phyloP scores from a whole-genome alignment of 768 basidiomycete species.

The Candolleomyces aberdarensis region DNA sequence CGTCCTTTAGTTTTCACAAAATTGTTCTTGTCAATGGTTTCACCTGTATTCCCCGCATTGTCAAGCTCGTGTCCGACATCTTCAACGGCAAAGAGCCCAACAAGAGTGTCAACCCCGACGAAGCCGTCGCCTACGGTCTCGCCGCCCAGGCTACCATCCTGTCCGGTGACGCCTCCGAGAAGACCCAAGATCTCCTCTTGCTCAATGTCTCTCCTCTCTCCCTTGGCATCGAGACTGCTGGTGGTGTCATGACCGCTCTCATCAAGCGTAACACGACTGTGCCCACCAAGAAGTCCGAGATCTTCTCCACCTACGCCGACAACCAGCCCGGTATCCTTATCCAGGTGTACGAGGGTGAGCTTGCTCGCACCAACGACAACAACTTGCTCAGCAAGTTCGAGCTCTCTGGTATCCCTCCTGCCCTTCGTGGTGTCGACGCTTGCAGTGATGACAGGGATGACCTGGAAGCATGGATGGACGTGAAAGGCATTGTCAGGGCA shows the following conservation, averaged over 20 bases:
- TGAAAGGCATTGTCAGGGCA: no score
- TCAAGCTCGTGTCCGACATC: constrained; percentile 96
- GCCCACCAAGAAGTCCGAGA: constrained; percentile 9
- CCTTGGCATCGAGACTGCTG: no score
- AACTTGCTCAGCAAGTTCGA: constrained; percentile 9
- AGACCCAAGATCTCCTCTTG: constrained; percentile 10
- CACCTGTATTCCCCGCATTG: constrained; percentile 94
- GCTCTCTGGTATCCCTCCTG: constrained; percentile 9
- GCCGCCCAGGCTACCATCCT: constrained; percentile 97
- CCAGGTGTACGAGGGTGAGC: constrained; percentile 12
- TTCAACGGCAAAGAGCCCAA: constrained; percentile 69
- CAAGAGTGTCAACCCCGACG: no score
- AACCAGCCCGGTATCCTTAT: constrained; percentile 10
- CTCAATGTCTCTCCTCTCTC: constrained; percentile 6
- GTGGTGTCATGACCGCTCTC: no score
- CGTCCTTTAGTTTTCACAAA: no score
- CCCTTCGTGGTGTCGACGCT: no score
- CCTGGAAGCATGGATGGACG: no score
- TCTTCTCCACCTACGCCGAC: constrained; percentile 10
- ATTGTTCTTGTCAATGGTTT: constrained; percentile 97
- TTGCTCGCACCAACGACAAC: constrained; percentile 8
- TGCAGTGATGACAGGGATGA: no score
- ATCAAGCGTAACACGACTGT: constrained; percentile 3
- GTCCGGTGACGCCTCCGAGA: constrained; percentile 87
- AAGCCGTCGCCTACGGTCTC: constrained; percentile 93